Conservation (phyloP, 345 rosid species). For the Acer saccharum region DNA sequence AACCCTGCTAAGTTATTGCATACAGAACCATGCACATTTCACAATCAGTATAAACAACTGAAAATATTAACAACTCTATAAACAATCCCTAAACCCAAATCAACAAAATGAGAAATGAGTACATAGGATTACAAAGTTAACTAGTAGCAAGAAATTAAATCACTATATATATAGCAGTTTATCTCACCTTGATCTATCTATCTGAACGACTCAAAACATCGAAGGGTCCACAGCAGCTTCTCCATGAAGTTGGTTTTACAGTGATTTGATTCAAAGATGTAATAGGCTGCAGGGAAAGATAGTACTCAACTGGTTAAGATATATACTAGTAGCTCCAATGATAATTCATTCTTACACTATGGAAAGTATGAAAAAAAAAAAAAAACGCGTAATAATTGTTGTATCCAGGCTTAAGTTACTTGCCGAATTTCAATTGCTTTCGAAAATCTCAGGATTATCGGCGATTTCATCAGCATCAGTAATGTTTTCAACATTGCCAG, state of each 20-base stretch:
- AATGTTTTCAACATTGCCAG: conserved; percentile 22
- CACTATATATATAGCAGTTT: too few relatives aligned
- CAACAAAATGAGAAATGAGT: background rate
- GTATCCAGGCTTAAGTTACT: conserved; percentile 15
- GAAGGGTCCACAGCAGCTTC: conserved; percentile 75
- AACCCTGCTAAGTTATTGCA: too few relatives aligned
- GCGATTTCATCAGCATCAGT: conserved; percentile 19
- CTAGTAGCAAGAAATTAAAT: too few relatives aligned
- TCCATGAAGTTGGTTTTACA: conserved; percentile 57
- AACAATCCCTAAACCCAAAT: background rate
- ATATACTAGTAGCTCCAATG: background rate
- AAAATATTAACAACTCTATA: too few relatives aligned
- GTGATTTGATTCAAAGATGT: conserved; percentile 28
- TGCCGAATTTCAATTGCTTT: conserved; percentile 47
- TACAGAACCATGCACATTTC: too few relatives aligned
- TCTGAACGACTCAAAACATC: conserved; percentile 50
- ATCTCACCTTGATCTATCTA: conserved; percentile 25
- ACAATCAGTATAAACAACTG: too few relatives aligned
- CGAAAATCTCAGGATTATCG: conserved; percentile 23
- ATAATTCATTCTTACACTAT: background rate
- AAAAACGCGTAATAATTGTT: background rate
- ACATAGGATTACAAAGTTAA: background rate
- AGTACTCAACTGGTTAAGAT: background rate
- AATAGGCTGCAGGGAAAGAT: conserved; percentile 31
- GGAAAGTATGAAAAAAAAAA: too few relatives aligned